phyloP scores from a whole-genome alignment of 2,329 filamentous ascomycete species.

The Alternaria gaisen region DNA sequence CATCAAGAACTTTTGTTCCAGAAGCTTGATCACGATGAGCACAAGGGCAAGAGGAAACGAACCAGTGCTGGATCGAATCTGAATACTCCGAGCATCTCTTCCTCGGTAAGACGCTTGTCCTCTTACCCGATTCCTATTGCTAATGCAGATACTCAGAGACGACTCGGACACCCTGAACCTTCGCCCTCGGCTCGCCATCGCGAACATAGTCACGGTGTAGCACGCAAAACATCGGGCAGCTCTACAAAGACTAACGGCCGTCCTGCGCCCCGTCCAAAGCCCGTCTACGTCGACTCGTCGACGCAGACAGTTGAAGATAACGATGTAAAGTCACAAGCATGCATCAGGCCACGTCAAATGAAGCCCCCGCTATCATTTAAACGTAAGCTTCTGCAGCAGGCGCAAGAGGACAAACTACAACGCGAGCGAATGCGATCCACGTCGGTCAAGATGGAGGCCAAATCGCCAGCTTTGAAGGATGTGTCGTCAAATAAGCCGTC shows the following conservation, averaged over 20 bases:
- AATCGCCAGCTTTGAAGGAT: conserved; percentile 45
- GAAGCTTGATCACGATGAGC: conserved; percentile 66
- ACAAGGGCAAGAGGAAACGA: conserved; percentile 62
- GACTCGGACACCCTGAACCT: conserved; percentile 46
- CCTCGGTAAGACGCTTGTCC: conserved; percentile 49
- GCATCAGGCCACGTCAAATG: conserved; percentile 31
- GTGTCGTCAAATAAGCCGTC: conserved; percentile 45
- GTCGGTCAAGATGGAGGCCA: conserved; percentile 46
- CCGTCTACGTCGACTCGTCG: conserved; percentile 45
- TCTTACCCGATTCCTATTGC: conserved; percentile 23
- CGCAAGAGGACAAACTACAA: conserved; percentile 48
- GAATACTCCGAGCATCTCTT: conserved; percentile 58
- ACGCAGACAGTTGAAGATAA: conserved; percentile 45
- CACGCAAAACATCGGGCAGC: conserved; percentile 47
- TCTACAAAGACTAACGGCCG: conserved; percentile 53
- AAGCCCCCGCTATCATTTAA: conserved; percentile 48
- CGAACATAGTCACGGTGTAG: conserved; percentile 47
- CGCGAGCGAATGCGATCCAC: conserved; percentile 50
- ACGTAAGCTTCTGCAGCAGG: conserved; percentile 49
- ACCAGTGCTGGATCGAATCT: conserved; percentile 64
- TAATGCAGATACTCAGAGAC: conserved; percentile 45
- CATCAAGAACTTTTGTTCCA: conserved; percentile 70
- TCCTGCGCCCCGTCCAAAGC: conserved; percentile 38
- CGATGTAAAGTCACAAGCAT: conserved; percentile 13
- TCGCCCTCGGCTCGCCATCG: conserved; percentile 49